Conservation (phyloP, 495 filamentous ascomycete species). For the Cercophora scortea region DNA sequence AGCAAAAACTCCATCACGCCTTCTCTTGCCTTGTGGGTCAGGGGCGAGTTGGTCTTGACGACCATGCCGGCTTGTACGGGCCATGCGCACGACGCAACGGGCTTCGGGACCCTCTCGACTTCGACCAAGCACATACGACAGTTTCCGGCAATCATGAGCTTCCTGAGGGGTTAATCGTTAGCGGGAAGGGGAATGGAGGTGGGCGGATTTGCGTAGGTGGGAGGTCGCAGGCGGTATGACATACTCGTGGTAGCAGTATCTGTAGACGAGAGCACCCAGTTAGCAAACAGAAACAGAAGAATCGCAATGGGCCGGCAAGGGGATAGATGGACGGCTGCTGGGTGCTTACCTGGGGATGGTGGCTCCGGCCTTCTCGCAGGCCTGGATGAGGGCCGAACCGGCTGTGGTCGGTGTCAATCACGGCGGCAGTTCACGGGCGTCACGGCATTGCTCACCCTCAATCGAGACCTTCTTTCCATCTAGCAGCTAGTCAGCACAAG, state of each 20-base stretch:
- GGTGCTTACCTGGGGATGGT: conserved; percentile 69
- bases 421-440: not conserved
- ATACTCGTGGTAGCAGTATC: conserved; percentile 99
- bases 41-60: conserved; percentile 92
- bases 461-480: conserved; percentile 95
- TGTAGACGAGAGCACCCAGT: conserved; percentile 25
- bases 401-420: conserved; percentile 36
- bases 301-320: not conserved
- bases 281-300: conserved; percentile 19
- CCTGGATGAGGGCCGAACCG: conserved; percentile 94
- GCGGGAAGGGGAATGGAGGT: conserved; percentile 9
- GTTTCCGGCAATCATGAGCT: conserved; percentile 97
- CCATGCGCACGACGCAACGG: conserved; percentile 97
- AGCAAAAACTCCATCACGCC: conserved; percentile 98
- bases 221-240: conserved; percentile 5
- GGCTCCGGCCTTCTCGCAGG: conserved; percentile 92
- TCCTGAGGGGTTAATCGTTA: conserved; percentile 47
- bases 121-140: conserved; percentile 99
- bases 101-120: conserved; percentile 91
- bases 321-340: not conserved
- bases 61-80: conserved; percentile 98
- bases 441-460: conserved; percentile 55
- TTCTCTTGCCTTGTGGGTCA: conserved; percentile 94
- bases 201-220: conserved; percentile 2
- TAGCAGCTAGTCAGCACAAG: conserved; percentile 34